Percentiles rank a stretch among this genome's conserved stretches.
These are phyloP conservation scores for Mortierella sp. DNA, from an alignment of 371 early-diverging fungal genomes.

Conservation along the genomic window DNA sequence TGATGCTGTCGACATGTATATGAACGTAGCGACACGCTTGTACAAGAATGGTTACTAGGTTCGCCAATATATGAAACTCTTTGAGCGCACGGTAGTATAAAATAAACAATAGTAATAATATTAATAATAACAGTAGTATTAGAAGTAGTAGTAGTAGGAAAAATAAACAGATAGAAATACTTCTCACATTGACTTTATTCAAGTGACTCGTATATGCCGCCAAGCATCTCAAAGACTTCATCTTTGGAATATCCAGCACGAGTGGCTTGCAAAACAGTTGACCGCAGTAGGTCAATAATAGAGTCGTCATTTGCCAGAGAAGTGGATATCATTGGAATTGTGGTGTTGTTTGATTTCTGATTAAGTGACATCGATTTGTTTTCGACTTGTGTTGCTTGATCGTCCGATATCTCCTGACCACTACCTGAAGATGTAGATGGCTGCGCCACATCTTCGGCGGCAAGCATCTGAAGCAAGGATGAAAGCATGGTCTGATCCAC, in stretches of 20 bases:
- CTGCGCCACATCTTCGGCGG: conserved; percentile 10
- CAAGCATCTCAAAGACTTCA: conserved; percentile 34
- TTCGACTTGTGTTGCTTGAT: not conserved
- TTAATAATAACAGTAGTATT: not conserved
- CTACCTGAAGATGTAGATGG: not conserved
- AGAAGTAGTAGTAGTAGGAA: not conserved
- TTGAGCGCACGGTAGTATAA: too few relatives aligned
- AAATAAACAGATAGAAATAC: not conserved
- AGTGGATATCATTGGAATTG: not conserved
- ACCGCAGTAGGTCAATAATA: conserved; percentile 11
- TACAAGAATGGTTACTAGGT: conserved; percentile 64
- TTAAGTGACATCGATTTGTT: too few relatives aligned
- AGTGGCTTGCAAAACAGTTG: conserved; percentile 13
- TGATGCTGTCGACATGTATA: conserved; percentile 84
- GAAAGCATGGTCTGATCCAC: conserved; percentile 41
- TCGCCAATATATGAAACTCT: not conserved
- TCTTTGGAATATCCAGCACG: conserved; percentile 34
- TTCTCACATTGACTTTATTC: not conserved
- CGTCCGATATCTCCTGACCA: not conserved
- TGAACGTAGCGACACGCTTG: conserved; percentile 79
- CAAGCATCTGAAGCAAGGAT: conserved; percentile 30
- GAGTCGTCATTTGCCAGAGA: not conserved
- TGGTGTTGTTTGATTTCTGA: not conserved
- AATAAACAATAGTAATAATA: not conserved
- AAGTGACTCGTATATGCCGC: not conserved